Base-by-base conservation (phyloP, 306 rosid species). In the cucumber (Cucumis sativus) region DNA sequence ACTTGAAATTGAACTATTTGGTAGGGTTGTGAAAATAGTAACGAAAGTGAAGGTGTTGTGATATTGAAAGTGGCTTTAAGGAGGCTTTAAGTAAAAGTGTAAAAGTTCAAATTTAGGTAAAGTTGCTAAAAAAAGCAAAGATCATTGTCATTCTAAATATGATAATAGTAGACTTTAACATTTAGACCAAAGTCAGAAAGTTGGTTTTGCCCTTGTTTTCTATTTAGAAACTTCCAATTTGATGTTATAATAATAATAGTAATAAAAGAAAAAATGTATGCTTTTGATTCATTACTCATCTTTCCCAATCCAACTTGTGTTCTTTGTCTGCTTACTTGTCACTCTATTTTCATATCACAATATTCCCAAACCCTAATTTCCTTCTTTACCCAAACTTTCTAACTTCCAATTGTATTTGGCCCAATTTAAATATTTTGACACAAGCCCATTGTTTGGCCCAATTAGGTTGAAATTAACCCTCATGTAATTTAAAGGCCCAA, bases 131-230 rank as follows among this genome's bases (percentile, higher is more conserved):
- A 15, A 49, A 71, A 71, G 76, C 16, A 23, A 72, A 72, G 23
- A 49, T 51, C 61, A 71, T 30, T 49, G 25, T 71, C 76, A 72
- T 72, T 71, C 76, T 43, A 51, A 47, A 72, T 49, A 15, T 15
- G 76, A 72, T 72, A 51, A 51, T 72, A 72, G 20, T 4, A 51
- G 23, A 23, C 23, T 72, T 71, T 49, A 45, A 47, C 14, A 21
- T 71, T 45, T 71, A 71, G 41, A 71, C 59, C 59, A 71, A 71
- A 71, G 39, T 71, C 60, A 71, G 76, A 49, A 71, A 71, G 76
- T 45, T 71, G 41, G 59, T 71, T 70, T 70, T 23, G 75, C 75
- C 13, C 75, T 70, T 70, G 41, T 47, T 49, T 71, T 71, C 58
- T 11, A 71, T 25, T 21, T 15, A 17, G 59, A 71, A 47, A 70